Conservation (phyloP, 805 yeast genomes). For the Candida chauliodis region DNA sequence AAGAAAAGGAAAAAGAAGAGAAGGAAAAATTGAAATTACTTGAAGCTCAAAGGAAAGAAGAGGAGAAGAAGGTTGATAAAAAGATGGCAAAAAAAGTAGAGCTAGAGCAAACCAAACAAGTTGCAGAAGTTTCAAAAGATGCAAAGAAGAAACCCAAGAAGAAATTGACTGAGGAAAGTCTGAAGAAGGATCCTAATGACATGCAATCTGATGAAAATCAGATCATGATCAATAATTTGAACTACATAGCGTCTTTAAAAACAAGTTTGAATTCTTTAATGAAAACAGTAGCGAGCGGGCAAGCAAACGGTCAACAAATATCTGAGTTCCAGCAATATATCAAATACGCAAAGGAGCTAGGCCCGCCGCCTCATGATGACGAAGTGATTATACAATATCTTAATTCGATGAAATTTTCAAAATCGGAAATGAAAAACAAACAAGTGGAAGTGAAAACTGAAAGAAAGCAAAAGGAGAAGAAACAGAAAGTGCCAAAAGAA, state of each 20-base stretch:
- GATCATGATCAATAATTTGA: conserved; percentile 80
- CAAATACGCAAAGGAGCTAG: conserved; percentile 73
- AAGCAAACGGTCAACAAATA: conserved; percentile 69
- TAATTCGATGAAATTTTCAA: conserved; percentile 6
- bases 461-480: conserved; percentile 14
- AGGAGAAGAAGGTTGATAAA: conserved; percentile 10
- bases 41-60: conserved; percentile 14
- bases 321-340: conserved; percentile 77
- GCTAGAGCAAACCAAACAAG: not conserved
- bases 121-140: not conserved
- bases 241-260: conserved; percentile 75
- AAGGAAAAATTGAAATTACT: conserved; percentile 18
- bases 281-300: conserved; percentile 84
- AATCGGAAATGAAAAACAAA: conserved; percentile 29
- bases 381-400: conserved; percentile 6
- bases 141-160: conserved; percentile 1
- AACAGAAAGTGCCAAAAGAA: conserved; percentile 17
- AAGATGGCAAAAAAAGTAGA: not conserved
- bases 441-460: not conserved
- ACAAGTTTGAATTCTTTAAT: conserved; percentile 64
- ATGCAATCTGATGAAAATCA: conserved; percentile 64
- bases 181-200: conserved; percentile 28
- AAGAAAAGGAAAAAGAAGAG: conserved; percentile 13
- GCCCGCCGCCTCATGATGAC: conserved; percentile 42
- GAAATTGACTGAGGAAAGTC: conserved; percentile 2